Evolutionary conservation across 2,329 filamentous ascomycete species (phyloP), one percentile per base, ranked within the genome.

Genomic region (Zasmidium angulare): DNA sequence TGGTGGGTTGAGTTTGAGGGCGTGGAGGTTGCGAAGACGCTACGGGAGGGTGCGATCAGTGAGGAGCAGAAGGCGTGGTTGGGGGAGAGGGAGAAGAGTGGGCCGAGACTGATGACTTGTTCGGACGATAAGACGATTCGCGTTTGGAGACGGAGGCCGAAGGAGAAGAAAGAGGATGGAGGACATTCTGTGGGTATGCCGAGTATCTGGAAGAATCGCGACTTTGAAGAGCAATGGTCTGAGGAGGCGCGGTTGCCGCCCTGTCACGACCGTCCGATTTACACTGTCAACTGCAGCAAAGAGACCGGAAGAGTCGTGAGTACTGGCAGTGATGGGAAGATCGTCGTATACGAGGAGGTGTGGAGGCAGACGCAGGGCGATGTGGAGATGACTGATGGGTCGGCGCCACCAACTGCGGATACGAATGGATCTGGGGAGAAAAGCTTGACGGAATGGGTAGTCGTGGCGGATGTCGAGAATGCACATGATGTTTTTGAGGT

Each of bases 401-500:
- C 53, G 53, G 53, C 62, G n/a, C 58, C 55, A 54, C 55, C 53
- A 56, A 52, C 69, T 56, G 52, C 19, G 2, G 50, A 43, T 17
- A 47, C 47, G 1, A 22, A 4, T 17, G 22, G 21, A n/a, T n/a
- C n/a, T n/a, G n/a, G n/a, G n/a, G n/a, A n/a, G 14, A 52, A 57
- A 14, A 57, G 3, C 46, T 62, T 71, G 48, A 84, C 82, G 1
- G 82, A 84, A 60, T 98, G 95, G 95, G 80, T 81, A 6, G 76
- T 93, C 2, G 71, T 96, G 17, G 85, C 86, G 0, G 83, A 84
- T n/a, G 72, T 89, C 1, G 81, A 88, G 50, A 88, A 87, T 31
- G 90, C 88, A 1, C 95, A 99, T 73, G 93, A 91, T 0, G 90
- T 96, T 1, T 97, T 93, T 71, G 95, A 99, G 76, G 83, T 98